Evolutionary conservation across 768 basidiomycete genomes (phyloP), one percentile per base, ranked within the genome.

Genomic region (Hortiboletus flavorubellus): DNA sequence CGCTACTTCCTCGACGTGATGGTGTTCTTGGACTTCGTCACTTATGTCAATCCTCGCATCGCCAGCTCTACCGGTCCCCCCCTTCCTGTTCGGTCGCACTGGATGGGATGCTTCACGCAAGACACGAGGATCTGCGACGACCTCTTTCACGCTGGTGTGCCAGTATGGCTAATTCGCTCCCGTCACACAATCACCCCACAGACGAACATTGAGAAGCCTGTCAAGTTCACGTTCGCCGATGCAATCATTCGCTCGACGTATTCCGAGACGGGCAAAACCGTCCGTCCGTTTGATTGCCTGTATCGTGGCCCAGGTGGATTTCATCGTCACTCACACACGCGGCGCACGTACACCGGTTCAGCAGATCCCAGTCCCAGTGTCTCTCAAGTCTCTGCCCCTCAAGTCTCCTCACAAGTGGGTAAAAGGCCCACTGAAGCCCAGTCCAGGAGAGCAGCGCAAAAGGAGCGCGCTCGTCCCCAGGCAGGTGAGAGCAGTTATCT

Each of bases 81-180:
- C 7, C 49, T 7, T 15, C 23, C 43, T 23, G 34, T 46, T 12
- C 16, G 29, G 2, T 1, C 14, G 12, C 29, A 33, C 4, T 62
- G 55, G 59, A 60, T 62, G 59, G 61, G 61, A 2, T 51, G 37
- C n/a, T 62, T 62, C 9, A 57, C 52, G 3, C 31, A 6, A 1
- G 33, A 57, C 30, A 44, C 23, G 0, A 39, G 42, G 12, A 21
- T 38, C 1, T 60, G 55, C 15, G 10, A 60, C 5, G 41, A 29
- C 2, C 49, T 50, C 10, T 58, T 49, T 30, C 34, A 39, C 9
- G 59, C 49, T 0, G 56, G 61, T 15, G 45, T 62, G 14, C 57
- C 52, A 1, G 45, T 57, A 7, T 62, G 55, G 59, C 33, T 59
- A 5, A 30, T 52, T 8, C 26, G 16, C 15, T 0, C 8, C 15